Evolutionary conservation across 495 filamentous ascomycete genomes (phyloP).

Genomic region (Baudoinia panamericana): DNA sequence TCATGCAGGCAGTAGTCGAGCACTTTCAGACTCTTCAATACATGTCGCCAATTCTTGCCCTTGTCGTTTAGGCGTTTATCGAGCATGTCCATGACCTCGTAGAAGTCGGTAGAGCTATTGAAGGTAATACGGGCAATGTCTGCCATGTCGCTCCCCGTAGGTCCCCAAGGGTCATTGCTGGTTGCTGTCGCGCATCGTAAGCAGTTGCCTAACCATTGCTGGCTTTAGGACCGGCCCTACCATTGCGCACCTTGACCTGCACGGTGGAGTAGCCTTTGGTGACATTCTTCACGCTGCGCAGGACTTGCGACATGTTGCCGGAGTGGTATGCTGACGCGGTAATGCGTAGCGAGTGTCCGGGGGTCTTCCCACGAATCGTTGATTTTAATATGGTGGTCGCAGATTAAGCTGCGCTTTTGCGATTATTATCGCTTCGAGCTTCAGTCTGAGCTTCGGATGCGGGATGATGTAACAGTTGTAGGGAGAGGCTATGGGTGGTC

Average conservation of each 20-base stretch:
- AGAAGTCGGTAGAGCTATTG: conserved; percentile 94
- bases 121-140: conserved; percentile 97
- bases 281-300: conserved; percentile 98
- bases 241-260: conserved; percentile 99
- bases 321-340: background rate
- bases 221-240: conserved; percentile 38
- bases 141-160: conserved; percentile 95
- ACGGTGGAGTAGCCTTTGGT: conserved; percentile 96
- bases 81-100: conserved; percentile 99
- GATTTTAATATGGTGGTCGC: background rate
- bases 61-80: conserved; percentile 99
- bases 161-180: conserved; percentile 98
- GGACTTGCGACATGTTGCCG: conserved; percentile 77
- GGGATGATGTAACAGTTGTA: conserved; percentile 1
- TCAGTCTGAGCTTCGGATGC: background rate
- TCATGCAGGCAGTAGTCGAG: conserved; percentile 97
- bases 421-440: too few species aligned
- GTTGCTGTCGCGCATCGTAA: conserved; percentile 49
- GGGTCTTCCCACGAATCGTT: background rate
- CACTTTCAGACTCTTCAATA: conserved; percentile 94
- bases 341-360: background rate
- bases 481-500: too few species aligned
- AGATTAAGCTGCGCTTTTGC: too few species aligned
- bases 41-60: conserved; percentile 99
- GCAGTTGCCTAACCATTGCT: background rate